Evolutionary conservation across 2,329 filamentous ascomycete genomes (phyloP), one percentile per base, ranked within the genome.

Genomic region (Acrocalymma vagum): DNA sequence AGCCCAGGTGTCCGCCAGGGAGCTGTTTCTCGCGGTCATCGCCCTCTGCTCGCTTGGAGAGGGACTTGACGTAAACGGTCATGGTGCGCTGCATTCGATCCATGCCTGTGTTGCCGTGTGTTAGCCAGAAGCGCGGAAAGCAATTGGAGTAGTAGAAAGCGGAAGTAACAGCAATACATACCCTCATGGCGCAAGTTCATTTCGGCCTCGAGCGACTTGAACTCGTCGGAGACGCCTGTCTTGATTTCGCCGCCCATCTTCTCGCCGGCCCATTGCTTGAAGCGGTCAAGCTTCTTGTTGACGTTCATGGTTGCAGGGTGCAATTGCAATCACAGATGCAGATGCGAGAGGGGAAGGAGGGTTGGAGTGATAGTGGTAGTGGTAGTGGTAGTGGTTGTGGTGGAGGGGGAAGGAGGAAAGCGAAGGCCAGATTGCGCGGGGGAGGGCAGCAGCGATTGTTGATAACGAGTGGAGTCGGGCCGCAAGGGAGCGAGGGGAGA

Each of bases 201-300:
- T 74, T 97, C 93, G 39, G 83, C 78, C 74, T 97, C 92, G 60
- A 97, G 76, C 45, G 83, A 82, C 74, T 89, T 95, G 81, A 97
- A 97, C 63, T 96, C 88, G 36, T 97, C 91, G 0, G 90, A 88
- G 51, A 90, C 84, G 67, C 80, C 84, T 8, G 93, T 96, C 75
- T 91, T 94, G 73, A 86, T 82, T 73, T 96, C 92, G 53, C 83
- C 84, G 60, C 93, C 93, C 89, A 97, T 96, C 74, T 92, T 90
- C 76, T 97, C 93, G 57, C 90, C 90, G 24, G 92, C 90, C 93
- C 93, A 97, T 86, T 97, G 93, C 78, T 93, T 95, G 78, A 95
- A 86, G 65, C 93, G 87, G 74, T 92, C 93, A 68, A 97, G 84
- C 70, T 95, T 96, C 79, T 95, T 96, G 73, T 84, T 85, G 70